Base-by-base conservation (phyloP, 768 basidiomycete species). In the Suillus ampliporus region DNA sequence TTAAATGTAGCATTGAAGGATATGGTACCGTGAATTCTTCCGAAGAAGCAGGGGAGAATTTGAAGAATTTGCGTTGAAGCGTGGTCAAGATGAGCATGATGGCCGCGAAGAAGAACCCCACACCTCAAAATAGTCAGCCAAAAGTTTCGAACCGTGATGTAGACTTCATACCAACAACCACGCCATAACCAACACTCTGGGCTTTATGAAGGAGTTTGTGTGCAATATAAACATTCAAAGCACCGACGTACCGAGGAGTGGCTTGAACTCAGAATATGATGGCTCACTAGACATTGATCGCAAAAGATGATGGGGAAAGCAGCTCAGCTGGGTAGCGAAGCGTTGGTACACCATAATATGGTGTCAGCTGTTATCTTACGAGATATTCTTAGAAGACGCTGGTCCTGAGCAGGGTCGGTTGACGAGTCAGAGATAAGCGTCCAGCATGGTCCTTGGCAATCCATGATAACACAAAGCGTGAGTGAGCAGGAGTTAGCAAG, bases 51-150 rank as follows among this genome's bases (percentile, higher is more conserved):
- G 82, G 82, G 3, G 82, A 83, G 54, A 76, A 79, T 58, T 76
- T 73, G 23, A 80, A 81, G 65, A 82, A 84, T 66, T 78, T 80
- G 14, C 76, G 68, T 79, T 83, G 83, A 5, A 85, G 69, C 19
- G 72, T 68, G 1, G 83, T 83, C 63, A 83, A 69, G 28, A 79
- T 66, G 5, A 83, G 70, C 83, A 83, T 84, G 47, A 84, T 47
- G 35, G 77, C 73, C 0, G 82, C 81, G 58, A 84, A 83, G 72
- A 83, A 82, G 69, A 83, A 83, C 0, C 83, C 83, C 48, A 83
- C 80, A 41, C 83, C 82, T 82, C 41, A 35, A 50, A 26, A 61
- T 9, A 10, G 35, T 64, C 28, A 53, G 31, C 19, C 50, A 38
- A 40, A 6, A 19, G 13, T 13, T 43, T 15, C 43, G 17, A 10